phyloP scores from a whole-genome alignment of 805 yeast genomes.

The Phaffomyces opuntiae region DNA sequence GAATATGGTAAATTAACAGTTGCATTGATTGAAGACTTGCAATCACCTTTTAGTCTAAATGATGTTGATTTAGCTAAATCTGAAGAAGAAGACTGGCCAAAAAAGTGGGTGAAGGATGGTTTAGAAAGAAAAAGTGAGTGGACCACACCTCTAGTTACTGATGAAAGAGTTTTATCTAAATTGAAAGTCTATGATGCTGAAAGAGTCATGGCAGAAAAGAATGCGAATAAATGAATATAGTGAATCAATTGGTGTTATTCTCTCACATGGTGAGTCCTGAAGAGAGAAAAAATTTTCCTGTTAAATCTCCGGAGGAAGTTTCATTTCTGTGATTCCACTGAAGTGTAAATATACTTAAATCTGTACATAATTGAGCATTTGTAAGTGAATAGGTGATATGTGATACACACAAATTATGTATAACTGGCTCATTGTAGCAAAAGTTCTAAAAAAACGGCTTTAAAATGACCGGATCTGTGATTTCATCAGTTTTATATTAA shows the following conservation, averaged over 20 bases:
- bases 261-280: too few species aligned
- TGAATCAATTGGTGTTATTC: not conserved
- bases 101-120: conserved; percentile 76
- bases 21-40: conserved; percentile 37
- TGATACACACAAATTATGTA: too few species aligned
- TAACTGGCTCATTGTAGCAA: too few species aligned
- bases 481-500: too few species aligned
- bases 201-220: conserved; percentile 1
- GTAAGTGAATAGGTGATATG: not conserved
- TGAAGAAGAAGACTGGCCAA: conserved; percentile 87
- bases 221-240: not conserved
- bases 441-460: too few species aligned
- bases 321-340: too few species aligned
- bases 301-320: too few species aligned
- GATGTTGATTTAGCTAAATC: conserved; percentile 37
- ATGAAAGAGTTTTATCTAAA: conserved; percentile 52
- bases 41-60: conserved; percentile 42
- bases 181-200: conserved; percentile 40
- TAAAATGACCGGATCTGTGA: too few species aligned
- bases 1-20: conserved; percentile 50
- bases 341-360: too few species aligned
- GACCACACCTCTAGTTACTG: conserved; percentile 69
- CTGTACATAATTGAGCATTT: not conserved
- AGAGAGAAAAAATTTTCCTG: too few species aligned
- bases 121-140: conserved; percentile 73